Evolutionary conservation across 805 yeast genomes (phyloP).

Genomic region (Brettanomyces naardenensis): DNA sequence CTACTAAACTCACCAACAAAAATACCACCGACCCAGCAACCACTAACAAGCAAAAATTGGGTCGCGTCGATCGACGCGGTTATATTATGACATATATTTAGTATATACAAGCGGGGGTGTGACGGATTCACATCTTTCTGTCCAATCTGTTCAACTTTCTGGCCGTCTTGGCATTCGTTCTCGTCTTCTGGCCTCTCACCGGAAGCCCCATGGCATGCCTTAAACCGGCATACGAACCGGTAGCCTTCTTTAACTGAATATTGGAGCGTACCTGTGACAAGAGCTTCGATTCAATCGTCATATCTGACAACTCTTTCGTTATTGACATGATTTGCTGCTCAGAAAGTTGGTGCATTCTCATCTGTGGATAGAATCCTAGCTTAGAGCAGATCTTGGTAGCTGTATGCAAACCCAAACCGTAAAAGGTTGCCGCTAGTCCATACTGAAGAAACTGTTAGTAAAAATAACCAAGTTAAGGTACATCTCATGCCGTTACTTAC

Average conservation of each 20-base stretch:
- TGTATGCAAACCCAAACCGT: conserved; percentile 74
- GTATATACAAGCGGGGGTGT: not conserved
- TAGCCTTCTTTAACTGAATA: conserved; percentile 68
- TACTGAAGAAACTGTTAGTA: conserved; percentile 11
- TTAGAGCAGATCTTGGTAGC: conserved; percentile 77
- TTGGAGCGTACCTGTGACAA: conserved; percentile 69
- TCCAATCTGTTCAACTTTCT: conserved; percentile 73
- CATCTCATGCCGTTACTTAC: conserved; percentile 21
- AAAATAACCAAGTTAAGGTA: too few relatives aligned
- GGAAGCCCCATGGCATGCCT: conserved; percentile 83
- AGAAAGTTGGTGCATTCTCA: conserved; percentile 88
- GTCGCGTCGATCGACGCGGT: too few relatives aligned
- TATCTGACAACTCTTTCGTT: conserved; percentile 77
- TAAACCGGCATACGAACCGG: conserved; percentile 81
- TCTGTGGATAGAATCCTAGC: conserved; percentile 83
- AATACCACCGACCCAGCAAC: too few relatives aligned
- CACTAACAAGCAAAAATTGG: too few relatives aligned
- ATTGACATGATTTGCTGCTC: conserved; percentile 83
- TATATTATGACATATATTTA: too few relatives aligned
- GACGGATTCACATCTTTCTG: conserved; percentile 30
- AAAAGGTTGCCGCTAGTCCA: conserved; percentile 75
- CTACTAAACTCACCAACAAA: too few relatives aligned
- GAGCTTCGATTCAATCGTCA: conserved; percentile 77
- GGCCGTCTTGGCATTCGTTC: conserved; percentile 87
- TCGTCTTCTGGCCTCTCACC: conserved; percentile 85